A percentile compares a stretch with the other conserved stretches of the same genome.
phyloP scores from a whole-genome alignment of 176 grass and related monocot species.

The Eremochloa ophiuroides region DNA sequence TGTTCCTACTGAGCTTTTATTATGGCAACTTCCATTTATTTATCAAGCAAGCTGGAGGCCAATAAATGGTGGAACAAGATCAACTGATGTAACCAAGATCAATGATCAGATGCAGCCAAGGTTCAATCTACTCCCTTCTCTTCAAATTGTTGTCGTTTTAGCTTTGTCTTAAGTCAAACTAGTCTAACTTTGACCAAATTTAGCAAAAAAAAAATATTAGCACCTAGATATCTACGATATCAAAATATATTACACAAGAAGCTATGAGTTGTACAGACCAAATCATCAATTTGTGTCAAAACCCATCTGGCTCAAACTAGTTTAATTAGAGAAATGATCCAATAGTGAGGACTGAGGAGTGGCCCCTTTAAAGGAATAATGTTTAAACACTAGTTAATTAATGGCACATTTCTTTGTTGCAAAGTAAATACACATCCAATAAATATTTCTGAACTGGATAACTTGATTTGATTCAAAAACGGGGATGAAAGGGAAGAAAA shows the following conservation, averaged over 20 bases:
- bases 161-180: neutral
- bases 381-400: constrained; percentile 4
- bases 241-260: neutral
- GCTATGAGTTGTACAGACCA: neutral
- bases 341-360: neutral
- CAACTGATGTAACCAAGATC: neutral
- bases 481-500: neutral
- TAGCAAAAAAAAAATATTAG: neutral
- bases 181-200: neutral
- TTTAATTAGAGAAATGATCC: neutral
- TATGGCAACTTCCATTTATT: neutral
- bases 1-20: neutral
- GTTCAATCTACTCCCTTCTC: neutral
- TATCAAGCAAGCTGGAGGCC: neutral
- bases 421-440: neutral
- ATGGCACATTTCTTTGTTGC: neutral
- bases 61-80: neutral
- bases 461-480: neutral
- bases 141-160: neutral
- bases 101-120: neutral
- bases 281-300: neutral
- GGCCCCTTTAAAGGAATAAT: neutral
- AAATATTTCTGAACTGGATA: neutral
- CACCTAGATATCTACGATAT: neutral
- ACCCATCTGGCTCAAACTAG: neutral